Percentiles rank a stretch among this genome's conserved stretches.
Evolutionary conservation across 306 rosid species (phyloP).

Genomic region (Aeschynomene evenia): DNA sequence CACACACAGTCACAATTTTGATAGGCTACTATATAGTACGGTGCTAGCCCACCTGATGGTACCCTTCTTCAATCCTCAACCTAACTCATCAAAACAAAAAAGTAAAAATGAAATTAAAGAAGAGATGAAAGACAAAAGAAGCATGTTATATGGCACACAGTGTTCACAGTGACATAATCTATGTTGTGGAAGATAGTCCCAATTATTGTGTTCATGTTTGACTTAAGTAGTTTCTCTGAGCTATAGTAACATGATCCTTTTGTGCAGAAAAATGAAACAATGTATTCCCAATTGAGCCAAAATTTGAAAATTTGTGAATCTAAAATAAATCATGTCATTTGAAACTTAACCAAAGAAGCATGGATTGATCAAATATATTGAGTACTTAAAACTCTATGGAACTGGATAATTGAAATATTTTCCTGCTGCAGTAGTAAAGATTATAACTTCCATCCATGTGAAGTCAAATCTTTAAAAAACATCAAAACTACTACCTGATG

Average conservation of each 20-base stretch:
- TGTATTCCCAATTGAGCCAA: not conserved
- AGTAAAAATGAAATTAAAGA: not conserved
- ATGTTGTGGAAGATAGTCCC: slow-evolving; percentile 12
- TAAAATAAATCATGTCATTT: no score
- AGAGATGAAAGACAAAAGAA: slow-evolving; percentile 6
- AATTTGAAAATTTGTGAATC: not conserved
- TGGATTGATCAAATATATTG: not conserved
- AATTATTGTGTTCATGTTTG: not conserved
- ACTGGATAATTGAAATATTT: not conserved
- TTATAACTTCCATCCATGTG: not conserved
- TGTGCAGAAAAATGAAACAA: not conserved
- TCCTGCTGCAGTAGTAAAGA: not conserved
- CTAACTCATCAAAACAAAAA: not conserved
- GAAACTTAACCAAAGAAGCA: slow-evolving; percentile 1
- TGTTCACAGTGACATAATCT: no score
- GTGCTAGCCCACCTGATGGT: slow-evolving; percentile 28
- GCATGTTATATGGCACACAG: slow-evolving; percentile 3
- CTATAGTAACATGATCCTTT: not conserved
- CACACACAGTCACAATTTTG: slow-evolving; percentile 28
- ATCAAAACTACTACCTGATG: slow-evolving; percentile 3
- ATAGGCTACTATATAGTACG: slow-evolving; percentile 13
- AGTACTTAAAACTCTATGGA: not conserved
- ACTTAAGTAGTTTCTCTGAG: not conserved
- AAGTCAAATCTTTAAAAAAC: not conserved
- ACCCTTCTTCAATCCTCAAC: slow-evolving; percentile 22